These are phyloP conservation scores for Fusarium staphyleae DNA, from an alignment of 2,329 filamentous ascomycete species.

Conservation along the genomic window DNA sequence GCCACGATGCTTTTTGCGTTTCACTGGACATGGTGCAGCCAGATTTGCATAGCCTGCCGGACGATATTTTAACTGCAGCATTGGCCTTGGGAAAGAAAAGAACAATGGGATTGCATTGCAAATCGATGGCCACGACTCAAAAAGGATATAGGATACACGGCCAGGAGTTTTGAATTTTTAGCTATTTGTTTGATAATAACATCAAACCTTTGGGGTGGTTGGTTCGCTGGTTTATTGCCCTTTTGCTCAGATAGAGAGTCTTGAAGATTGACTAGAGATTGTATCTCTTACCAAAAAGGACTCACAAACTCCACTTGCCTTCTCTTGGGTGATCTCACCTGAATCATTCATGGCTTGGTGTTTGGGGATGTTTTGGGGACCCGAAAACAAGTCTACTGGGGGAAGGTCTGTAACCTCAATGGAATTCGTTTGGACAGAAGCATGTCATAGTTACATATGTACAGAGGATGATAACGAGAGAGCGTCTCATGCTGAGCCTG, in stretches of 20 bases:
- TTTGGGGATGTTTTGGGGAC: conserved; percentile 28
- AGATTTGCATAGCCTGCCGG: conserved; percentile 10
- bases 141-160: conserved; percentile 44
- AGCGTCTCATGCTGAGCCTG: conserved; percentile 14
- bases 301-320: neutral
- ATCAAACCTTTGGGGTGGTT: conserved; percentile 20
- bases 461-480: conserved; percentile 22
- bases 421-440: conserved; percentile 7
- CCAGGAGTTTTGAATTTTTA: conserved; percentile 37
- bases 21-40: conserved; percentile 21
- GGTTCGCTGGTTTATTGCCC: conserved; percentile 14
- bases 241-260: conserved; percentile 11
- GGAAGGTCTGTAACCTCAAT: conserved; percentile 10
- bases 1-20: conserved; percentile 29
- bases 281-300: too few species aligned
- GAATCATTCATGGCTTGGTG: conserved; percentile 22
- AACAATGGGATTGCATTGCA: conserved; percentile 34
- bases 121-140: conserved; percentile 38
- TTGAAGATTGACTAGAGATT: conserved; percentile 8
- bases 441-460: conserved; percentile 30
- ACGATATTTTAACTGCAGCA: conserved; percentile 29
- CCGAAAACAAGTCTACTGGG: conserved; percentile 28
- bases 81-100: conserved; percentile 34
- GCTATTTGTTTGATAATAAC: conserved; percentile 23
- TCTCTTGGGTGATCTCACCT: neutral